Percentiles rank a stretch among this genome's conserved stretches.
Conservation (phyloP, 768 basidiomycete genomes). For the Rhizopogon salebrosus region DNA sequence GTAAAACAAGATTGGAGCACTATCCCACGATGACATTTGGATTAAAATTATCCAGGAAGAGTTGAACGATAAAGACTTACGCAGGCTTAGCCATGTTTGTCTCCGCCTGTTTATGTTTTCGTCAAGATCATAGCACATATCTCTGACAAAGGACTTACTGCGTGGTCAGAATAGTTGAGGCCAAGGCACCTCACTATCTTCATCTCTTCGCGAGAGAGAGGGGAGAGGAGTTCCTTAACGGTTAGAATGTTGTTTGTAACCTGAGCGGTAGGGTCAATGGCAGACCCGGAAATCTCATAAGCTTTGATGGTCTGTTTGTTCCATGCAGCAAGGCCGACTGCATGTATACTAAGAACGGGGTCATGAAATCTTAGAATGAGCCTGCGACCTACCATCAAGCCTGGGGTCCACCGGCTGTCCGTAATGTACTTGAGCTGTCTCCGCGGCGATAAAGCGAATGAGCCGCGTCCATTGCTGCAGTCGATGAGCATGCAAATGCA, state of each 20-base stretch:
- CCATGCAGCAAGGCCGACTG: conserved; percentile 58
- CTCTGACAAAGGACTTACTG: conserved; percentile 37
- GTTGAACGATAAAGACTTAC: conserved; percentile 32
- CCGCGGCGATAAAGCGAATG: conserved; percentile 75
- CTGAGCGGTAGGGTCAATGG: conserved; percentile 60
- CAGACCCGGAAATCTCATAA: conserved; percentile 67
- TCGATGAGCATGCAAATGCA: conserved; percentile 8
- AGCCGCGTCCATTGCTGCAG: conserved; percentile 71
- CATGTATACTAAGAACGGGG: background rate
- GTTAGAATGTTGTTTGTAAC: conserved; percentile 62
- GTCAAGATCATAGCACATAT: background rate
- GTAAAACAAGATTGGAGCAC: conserved; percentile 73
- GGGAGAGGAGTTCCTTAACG: conserved; percentile 64
- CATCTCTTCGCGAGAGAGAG: conserved; percentile 62
- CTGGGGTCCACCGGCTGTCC: conserved; percentile 68
- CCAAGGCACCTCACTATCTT: conserved; percentile 73
- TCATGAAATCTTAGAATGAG: background rate
- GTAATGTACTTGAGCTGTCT: conserved; percentile 69
- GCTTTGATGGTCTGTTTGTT: conserved; percentile 56
- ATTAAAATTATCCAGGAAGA: background rate
- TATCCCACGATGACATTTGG: conserved; percentile 15
- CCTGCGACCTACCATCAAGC: conserved; percentile 49
- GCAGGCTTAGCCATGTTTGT: conserved; percentile 56
- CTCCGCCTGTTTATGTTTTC: conserved; percentile 44
- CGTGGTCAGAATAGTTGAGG: conserved; percentile 82